phyloP scores from a whole-genome alignment of 495 filamentous ascomycete genomes.

The Hypoxylon cercidicola region DNA sequence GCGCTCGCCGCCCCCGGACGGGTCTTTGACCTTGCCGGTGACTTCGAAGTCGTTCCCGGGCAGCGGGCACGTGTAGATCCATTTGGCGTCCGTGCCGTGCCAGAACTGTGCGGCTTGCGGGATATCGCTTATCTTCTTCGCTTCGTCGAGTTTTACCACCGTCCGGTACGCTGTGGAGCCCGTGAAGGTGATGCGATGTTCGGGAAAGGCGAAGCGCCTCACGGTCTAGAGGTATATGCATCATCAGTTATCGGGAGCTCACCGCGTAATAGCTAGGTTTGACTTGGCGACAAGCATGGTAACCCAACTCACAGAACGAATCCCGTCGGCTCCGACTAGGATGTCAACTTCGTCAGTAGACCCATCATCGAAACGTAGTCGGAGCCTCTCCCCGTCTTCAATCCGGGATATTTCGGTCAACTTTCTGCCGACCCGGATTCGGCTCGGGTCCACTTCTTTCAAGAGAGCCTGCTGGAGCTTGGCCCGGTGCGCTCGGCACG shows the following conservation, averaged over 20 bases:
- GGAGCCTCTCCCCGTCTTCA: constrained; percentile 11
- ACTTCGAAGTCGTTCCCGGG: constrained; percentile 40
- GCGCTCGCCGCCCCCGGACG: constrained; percentile 14
- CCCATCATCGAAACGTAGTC: constrained; percentile 40
- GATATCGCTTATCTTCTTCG: constrained; percentile 37
- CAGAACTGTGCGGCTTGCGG: constrained; percentile 42
- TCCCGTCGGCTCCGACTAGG: constrained; percentile 45
- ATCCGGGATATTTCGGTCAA: constrained; percentile 5
- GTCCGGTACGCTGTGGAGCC: constrained; percentile 42
- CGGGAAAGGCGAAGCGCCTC: constrained; percentile 40
- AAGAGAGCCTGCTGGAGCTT: constrained; percentile 44
- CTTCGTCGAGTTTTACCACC: constrained; percentile 30
- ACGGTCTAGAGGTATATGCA: constrained; percentile 27
- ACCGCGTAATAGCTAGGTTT: background rate
- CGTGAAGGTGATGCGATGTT: constrained; percentile 38
- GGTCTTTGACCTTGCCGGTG: constrained; percentile 24
- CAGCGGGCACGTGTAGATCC: constrained; percentile 45
- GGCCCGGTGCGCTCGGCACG: constrained; percentile 38
- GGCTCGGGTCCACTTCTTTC: constrained; percentile 29
- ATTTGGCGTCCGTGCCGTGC: constrained; percentile 35
- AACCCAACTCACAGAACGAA: constrained; percentile 36
- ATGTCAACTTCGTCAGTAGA: constrained; percentile 39
- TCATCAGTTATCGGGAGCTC: background rate
- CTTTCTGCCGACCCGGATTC: constrained; percentile 25
- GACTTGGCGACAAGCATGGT: too few relatives aligned